These are phyloP conservation scores for Lonicera japonica DNA, from an alignment of 129 eudicot genomes.

Conservation along the genomic window DNA sequence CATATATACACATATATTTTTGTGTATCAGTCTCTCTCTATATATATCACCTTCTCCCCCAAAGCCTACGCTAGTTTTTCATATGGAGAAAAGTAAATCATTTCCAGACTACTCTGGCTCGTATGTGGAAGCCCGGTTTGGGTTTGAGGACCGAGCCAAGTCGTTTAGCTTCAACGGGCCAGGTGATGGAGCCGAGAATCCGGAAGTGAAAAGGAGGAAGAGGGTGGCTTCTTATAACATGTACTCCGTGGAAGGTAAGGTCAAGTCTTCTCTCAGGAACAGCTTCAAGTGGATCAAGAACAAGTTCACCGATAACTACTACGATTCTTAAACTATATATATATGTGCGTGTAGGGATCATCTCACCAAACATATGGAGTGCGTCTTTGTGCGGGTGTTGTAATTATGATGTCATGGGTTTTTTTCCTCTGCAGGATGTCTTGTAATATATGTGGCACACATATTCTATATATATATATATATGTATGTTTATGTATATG, in stretches of 20 bases:
- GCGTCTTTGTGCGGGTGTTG: background rate
- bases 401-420: background rate
- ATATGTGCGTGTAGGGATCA: background rate
- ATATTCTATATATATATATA: too few relatives aligned
- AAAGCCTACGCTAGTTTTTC: conserved; percentile 6
- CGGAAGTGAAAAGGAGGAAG: conserved; percentile 86
- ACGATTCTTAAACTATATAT: conserved; percentile 25
- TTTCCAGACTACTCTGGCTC: conserved; percentile 64
- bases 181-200: conserved; percentile 42
- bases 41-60: background rate
- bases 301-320: conserved; percentile 49
- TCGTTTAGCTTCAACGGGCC: conserved; percentile 93
- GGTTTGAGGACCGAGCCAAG: conserved; percentile 66
- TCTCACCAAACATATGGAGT: background rate
- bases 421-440: background rate
- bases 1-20: too few relatives aligned
- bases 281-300: conserved; percentile 98
- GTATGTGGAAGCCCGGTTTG: conserved; percentile 53
- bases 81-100: conserved; percentile 73
- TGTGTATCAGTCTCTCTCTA: background rate
- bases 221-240: conserved; percentile 81
- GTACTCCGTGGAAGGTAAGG: conserved; percentile 91
- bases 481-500: background rate
- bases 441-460: background rate
- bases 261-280: conserved; percentile 67